These are phyloP conservation scores for Aspergillus vadensis DNA, from an alignment of 2,329 filamentous ascomycete species.

Conservation along the genomic window DNA sequence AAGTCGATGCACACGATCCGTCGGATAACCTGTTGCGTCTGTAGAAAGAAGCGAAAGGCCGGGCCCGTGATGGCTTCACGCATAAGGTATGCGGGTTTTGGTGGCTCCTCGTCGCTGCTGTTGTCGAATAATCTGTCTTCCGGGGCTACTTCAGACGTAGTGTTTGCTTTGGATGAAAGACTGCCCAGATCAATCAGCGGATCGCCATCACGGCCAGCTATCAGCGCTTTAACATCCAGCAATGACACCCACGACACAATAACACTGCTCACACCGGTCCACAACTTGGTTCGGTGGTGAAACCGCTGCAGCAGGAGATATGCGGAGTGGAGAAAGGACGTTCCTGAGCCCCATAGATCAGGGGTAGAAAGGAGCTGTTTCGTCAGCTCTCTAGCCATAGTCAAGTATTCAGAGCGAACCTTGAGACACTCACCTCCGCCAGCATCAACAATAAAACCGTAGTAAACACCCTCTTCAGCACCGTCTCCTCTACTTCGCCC, in stretches of 20 bases:
- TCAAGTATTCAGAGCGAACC: not conserved
- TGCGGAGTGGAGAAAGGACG: slow-evolving; percentile 35
- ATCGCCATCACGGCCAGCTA: slow-evolving; percentile 40
- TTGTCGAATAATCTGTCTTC: not conserved
- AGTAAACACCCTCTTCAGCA: slow-evolving; percentile 30
- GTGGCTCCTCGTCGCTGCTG: slow-evolving; percentile 9
- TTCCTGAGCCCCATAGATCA: slow-evolving; percentile 29
- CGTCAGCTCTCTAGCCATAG: not conserved
- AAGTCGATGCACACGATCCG: slow-evolving; percentile 40
- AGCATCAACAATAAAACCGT: slow-evolving; percentile 39
- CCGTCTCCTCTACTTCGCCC: slow-evolving; percentile 28
- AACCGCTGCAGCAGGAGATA: slow-evolving; percentile 35
- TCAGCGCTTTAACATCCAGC: slow-evolving; percentile 39
- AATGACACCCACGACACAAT: slow-evolving; percentile 38
- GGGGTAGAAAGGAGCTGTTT: slow-evolving; percentile 32
- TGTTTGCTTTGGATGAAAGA: slow-evolving; percentile 5
- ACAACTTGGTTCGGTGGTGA: slow-evolving; percentile 27
- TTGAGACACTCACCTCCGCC: slow-evolving; percentile 33
- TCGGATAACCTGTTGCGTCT: slow-evolving; percentile 37
- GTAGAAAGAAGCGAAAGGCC: slow-evolving; percentile 36
- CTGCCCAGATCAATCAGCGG: slow-evolving; percentile 33
- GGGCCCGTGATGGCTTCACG: slow-evolving; percentile 35
- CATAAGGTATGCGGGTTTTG: slow-evolving; percentile 27
- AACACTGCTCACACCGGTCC: slow-evolving; percentile 33
- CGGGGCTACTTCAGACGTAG: slow-evolving; percentile 8